Conservation (phyloP, 805 yeast species). For the Zygosaccharomyces bailii region DNA sequence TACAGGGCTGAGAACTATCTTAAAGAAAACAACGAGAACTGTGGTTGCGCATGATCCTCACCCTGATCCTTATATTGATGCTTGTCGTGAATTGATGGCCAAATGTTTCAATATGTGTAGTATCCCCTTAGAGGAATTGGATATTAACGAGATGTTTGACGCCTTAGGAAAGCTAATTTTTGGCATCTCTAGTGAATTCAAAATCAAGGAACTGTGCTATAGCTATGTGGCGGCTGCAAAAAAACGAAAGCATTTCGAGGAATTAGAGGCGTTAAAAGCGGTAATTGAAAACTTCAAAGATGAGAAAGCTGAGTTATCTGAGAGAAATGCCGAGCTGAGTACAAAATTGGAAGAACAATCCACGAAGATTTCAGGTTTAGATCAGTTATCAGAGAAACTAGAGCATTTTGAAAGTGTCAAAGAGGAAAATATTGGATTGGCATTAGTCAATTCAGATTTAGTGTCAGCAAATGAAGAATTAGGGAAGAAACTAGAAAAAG, state of each 20-base stretch:
- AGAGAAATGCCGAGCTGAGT: background rate
- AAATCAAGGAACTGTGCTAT: conserved; percentile 9
- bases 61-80: conserved; percentile 3
- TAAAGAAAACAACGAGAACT: background rate
- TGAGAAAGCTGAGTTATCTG: background rate
- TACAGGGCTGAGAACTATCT: background rate
- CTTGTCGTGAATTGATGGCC: conserved; percentile 5
- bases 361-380: background rate
- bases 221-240: conserved; percentile 5
- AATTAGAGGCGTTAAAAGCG: background rate
- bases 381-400: background rate
- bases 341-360: background rate
- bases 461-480: conserved; percentile 2
- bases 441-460: conserved; percentile 4
- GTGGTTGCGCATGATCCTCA: conserved; percentile 1
- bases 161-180: conserved; percentile 2
- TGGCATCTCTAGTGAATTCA: conserved; percentile 8
- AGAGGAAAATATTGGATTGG: conserved; percentile 4
- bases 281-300: background rate
- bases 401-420: background rate
- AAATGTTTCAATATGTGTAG: conserved; percentile 11
- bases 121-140: conserved; percentile 9
- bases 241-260: conserved; percentile 3
- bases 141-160: conserved; percentile 1
- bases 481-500: background rate